A percentile compares a stretch with the other conserved stretches of the same genome.
Conservation (phyloP, 1,139 yeast genomes). For the Pichia sp. region DNA sequence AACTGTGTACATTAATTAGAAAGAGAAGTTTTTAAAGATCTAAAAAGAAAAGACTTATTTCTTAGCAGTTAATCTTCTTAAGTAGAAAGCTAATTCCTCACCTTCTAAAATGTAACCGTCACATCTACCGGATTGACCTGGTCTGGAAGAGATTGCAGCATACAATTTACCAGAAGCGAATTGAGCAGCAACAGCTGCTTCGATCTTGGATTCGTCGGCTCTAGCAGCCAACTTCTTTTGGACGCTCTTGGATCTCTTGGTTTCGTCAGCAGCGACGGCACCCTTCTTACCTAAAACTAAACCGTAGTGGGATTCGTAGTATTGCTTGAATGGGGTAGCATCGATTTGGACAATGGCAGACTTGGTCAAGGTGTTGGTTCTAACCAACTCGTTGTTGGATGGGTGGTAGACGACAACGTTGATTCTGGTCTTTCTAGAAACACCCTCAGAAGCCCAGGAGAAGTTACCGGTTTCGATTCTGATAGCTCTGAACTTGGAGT, state of each 20-base stretch:
- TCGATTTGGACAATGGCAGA: slow-evolving; percentile 98
- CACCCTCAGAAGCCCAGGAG: slow-evolving; percentile 99
- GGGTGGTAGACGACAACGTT: slow-evolving; percentile 98
- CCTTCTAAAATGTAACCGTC: slow-evolving; percentile 99
- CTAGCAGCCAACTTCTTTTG: slow-evolving; percentile 92
- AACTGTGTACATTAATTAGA: slow-evolving; percentile 5
- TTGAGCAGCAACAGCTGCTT: slow-evolving; percentile 89
- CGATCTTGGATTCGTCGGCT: slow-evolving; percentile 79
- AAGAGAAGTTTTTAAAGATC: background rate
- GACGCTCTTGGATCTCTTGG: slow-evolving; percentile 72
- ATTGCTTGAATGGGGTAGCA: slow-evolving; percentile 99
- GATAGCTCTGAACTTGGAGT: slow-evolving; percentile 99
- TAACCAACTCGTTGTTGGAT: slow-evolving; percentile 98
- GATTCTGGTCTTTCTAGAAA: slow-evolving; percentile 98
- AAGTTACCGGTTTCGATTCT: slow-evolving; percentile 99
- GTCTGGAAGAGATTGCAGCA: slow-evolving; percentile 98
- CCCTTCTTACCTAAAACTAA: slow-evolving; percentile 83
- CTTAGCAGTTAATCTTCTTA: slow-evolving; percentile 98
- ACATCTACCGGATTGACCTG: slow-evolving; percentile 99
- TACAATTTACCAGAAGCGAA: slow-evolving; percentile 98
- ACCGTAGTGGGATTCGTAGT: slow-evolving; percentile 99
- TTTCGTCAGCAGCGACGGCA: slow-evolving; percentile 36
- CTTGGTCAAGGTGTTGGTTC: slow-evolving; percentile 99
- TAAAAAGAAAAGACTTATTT: slow-evolving; percentile 51
- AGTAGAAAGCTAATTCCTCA: slow-evolving; percentile 99